These are phyloP conservation scores for Thraustotheca clavata DNA, from an alignment of 352 stramenopile genomes.

Conservation along the genomic window DNA sequence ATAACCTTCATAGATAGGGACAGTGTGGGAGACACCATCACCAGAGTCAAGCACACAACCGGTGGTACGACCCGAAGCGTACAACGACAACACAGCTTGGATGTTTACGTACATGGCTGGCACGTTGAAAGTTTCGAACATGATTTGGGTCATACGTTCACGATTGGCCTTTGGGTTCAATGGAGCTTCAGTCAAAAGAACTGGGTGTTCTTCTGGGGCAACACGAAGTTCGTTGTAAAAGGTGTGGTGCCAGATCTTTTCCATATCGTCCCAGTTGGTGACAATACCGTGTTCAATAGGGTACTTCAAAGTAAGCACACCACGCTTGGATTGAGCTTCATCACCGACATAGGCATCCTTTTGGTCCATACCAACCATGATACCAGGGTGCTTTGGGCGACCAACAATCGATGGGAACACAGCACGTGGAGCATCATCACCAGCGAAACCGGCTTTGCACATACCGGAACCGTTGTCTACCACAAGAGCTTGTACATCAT, in stretches of 20 bases:
- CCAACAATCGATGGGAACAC: slow-evolving; percentile 97
- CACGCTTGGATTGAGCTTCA: slow-evolving; percentile 90
- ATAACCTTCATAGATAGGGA: slow-evolving; percentile 97
- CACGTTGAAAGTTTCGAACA: slow-evolving; percentile 95
- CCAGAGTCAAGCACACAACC: slow-evolving; percentile 93
- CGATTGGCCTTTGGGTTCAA: slow-evolving; percentile 91
- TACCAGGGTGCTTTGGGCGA: slow-evolving; percentile 92
- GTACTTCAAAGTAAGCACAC: slow-evolving; percentile 92
- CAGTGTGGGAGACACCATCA: slow-evolving; percentile 90
- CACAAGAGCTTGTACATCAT: slow-evolving; percentile 58
- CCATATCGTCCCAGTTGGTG: slow-evolving; percentile 99
- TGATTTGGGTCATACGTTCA: slow-evolving; percentile 94
- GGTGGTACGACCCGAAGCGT: slow-evolving; percentile 92
- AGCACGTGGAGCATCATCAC: slow-evolving; percentile 93
- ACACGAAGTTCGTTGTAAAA: slow-evolving; percentile 98
- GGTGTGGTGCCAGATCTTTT: slow-evolving; percentile 99
- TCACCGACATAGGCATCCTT: slow-evolving; percentile 92
- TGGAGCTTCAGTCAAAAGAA: slow-evolving; percentile 91
- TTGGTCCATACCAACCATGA: slow-evolving; percentile 97
- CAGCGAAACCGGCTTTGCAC: slow-evolving; percentile 98
- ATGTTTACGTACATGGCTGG: slow-evolving; percentile 93
- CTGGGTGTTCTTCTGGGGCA: slow-evolving; percentile 94
- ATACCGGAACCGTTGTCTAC: slow-evolving; percentile 99
- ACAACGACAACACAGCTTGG: slow-evolving; percentile 90
- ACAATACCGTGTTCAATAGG: slow-evolving; percentile 99